Evolutionary conservation across 371 early-diverging fungal genomes (phyloP).

Genomic region (Mortierella polycephala): DNA sequence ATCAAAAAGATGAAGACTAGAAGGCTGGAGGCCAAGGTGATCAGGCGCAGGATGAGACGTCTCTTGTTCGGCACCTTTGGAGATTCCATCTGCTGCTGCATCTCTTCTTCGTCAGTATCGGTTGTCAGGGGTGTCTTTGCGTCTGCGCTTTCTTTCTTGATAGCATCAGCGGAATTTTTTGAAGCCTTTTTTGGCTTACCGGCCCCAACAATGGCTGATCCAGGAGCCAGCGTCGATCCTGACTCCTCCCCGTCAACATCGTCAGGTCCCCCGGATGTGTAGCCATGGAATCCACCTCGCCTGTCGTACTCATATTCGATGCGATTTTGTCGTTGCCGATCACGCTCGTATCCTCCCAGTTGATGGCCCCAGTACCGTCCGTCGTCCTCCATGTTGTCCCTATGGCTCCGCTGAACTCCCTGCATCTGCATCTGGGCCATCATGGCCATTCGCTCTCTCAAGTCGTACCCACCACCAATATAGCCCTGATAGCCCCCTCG

Average conservation of each 20-base stretch:
- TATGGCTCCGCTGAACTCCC: slow-evolving; percentile 1
- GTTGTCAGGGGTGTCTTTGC: not conserved
- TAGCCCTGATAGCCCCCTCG: slow-evolving; percentile 20
- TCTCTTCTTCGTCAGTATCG: slow-evolving; percentile 14
- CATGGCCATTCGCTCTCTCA: slow-evolving; percentile 29
- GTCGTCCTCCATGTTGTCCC: slow-evolving; percentile 23
- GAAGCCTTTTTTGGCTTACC: not conserved
- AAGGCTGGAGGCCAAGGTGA: slow-evolving; percentile 32
- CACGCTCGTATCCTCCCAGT: slow-evolving; percentile 30
- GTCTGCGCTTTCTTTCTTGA: not conserved
- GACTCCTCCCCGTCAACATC: slow-evolving; percentile 24
- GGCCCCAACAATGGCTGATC: slow-evolving; percentile 12
- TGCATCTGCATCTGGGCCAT: slow-evolving; percentile 31
- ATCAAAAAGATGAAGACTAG: slow-evolving; percentile 26
- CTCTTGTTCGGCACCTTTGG: slow-evolving; percentile 37
- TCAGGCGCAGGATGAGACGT: slow-evolving; percentile 36
- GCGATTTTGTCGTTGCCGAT: slow-evolving; percentile 25
- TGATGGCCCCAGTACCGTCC: slow-evolving; percentile 41
- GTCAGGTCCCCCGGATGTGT: slow-evolving; percentile 32
- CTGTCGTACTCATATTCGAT: slow-evolving; percentile 18
- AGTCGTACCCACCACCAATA: slow-evolving; percentile 23
- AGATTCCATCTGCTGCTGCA: not conserved
- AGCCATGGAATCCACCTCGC: slow-evolving; percentile 21
- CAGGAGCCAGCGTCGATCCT: slow-evolving; percentile 47
- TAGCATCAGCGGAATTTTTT: not conserved